A percentile compares a stretch with the other conserved stretches of the same genome.
Conservation (phyloP, 1,139 yeast genomes). For the Eremothecium coryli region DNA sequence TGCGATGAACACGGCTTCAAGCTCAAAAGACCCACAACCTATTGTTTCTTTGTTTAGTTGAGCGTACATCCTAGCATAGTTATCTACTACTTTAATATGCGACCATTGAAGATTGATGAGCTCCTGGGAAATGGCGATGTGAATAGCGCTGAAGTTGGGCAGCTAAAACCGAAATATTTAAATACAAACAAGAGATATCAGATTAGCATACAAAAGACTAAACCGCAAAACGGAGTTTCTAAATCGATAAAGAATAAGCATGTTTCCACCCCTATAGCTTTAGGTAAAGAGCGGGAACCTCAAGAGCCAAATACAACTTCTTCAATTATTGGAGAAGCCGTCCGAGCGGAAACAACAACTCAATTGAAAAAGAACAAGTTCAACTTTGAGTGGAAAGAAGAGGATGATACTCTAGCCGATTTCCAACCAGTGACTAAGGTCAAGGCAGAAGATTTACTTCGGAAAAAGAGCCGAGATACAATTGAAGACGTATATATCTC, state of each 20-base stretch:
- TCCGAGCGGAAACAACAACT: too few species aligned
- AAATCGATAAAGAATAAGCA: too few species aligned
- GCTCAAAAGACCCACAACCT: too few species aligned
- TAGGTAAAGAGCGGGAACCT: too few species aligned
- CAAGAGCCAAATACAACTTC: too few species aligned
- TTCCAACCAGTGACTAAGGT: slow-evolving; percentile 38
- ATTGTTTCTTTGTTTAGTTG: too few species aligned
- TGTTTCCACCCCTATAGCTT: too few species aligned
- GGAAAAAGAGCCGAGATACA: slow-evolving; percentile 13
- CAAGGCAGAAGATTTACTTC: slow-evolving; percentile 12
- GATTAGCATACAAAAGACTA: too few species aligned
- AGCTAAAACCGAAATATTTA: slow-evolving; percentile 12
- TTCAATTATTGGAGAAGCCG: too few species aligned
- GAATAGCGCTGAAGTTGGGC: slow-evolving; percentile 12
- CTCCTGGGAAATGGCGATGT: slow-evolving; percentile 6
- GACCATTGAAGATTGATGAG: slow-evolving; percentile 2
- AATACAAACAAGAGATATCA: neutral
- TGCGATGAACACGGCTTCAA: too few species aligned
- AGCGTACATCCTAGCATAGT: too few species aligned
- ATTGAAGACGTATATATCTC: slow-evolving; percentile 20
- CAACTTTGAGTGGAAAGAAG: slow-evolving; percentile 59
- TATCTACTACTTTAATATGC: neutral
- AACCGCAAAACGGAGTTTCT: too few species aligned
- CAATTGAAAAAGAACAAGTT: slow-evolving; percentile 37
- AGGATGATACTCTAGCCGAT: slow-evolving; percentile 52